phyloP scores from a whole-genome alignment of 345 rosid genomes.

The Physaria fendleri region DNA sequence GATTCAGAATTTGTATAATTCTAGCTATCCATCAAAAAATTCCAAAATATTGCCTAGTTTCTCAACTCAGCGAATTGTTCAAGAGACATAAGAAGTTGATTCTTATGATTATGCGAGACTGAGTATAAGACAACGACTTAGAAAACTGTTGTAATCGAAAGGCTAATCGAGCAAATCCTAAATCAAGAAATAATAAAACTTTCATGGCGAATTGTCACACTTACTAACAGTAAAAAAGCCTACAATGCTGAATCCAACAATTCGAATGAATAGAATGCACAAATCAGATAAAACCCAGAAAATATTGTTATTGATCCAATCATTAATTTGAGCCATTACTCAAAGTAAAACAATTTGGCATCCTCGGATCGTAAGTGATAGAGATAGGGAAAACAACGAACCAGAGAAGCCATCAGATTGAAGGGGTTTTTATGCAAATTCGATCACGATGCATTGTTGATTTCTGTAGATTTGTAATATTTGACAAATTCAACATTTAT shows the following conservation, averaged over 20 bases:
- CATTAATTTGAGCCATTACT: not conserved
- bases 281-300: not conserved
- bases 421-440: no score
- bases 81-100: not conserved
- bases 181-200: not conserved
- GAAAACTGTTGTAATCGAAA: not conserved
- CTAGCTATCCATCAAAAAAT: not conserved
- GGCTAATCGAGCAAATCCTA: not conserved
- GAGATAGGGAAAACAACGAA: not conserved
- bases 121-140: no score
- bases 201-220: not conserved
- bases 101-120: not conserved
- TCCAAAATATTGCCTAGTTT: not conserved
- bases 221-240: not conserved
- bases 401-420: slow-evolving; percentile 32
- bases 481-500: no score
- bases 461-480: no score
- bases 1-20: not conserved
- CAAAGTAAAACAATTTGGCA: not conserved
- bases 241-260: not conserved
- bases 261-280: not conserved
- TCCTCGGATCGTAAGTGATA: not conserved
- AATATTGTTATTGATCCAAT: not conserved
- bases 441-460: no score
- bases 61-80: not conserved